Evolutionary conservation across 2,329 filamentous ascomycete species (phyloP), one percentile per base, ranked within the genome.

Genomic region (Fusarium sp.): DNA sequence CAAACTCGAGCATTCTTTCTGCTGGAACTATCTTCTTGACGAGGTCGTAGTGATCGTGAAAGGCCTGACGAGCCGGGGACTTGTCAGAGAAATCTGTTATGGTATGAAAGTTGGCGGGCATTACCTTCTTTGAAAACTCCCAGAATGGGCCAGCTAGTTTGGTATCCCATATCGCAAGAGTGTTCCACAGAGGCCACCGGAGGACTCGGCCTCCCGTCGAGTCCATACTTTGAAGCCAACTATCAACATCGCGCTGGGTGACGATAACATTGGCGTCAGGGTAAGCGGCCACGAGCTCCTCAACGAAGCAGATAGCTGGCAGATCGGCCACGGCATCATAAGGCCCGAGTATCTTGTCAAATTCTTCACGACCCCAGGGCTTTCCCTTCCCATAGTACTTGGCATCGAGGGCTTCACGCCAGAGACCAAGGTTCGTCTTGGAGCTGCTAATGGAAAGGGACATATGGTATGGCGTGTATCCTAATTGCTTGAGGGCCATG

Each of bases 391-490:
- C 59, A 2, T 74, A 15, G 27, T 64, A 74, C 23, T 74, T 74
- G 21, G 72, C 69, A 11, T 74, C 61, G 12, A 74, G 72, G 4
- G 72, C 72, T 45, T 74, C 72, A 11, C 65, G 64, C 72, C 72
- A 74, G 16, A 74, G 56, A 12, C 23, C 23, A 6, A 68, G 45
- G 7, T 70, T 74, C 4, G 54, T 59, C 23, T 64, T 70, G 33
- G 65, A 59, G 18, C 57, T 63, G 3, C 56, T 45, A 7, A 68
- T 45, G 15, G 72, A 60, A 1, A 57, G 21, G 27, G 59, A 62
- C 54, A 73, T 55, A 19, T 73, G 65, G 29, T 74, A 74, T 7
- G 72, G 69, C 0, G 60, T 70, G 25, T 73, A 75, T 7, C 62
- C 72, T 3, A 74, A 49, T 12, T 48, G 52, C 33, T 68, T 46